Evolutionary conservation across 1,284 basidiomycete genomes (phyloP).

Genomic region (Malassezia cuniculi): DNA sequence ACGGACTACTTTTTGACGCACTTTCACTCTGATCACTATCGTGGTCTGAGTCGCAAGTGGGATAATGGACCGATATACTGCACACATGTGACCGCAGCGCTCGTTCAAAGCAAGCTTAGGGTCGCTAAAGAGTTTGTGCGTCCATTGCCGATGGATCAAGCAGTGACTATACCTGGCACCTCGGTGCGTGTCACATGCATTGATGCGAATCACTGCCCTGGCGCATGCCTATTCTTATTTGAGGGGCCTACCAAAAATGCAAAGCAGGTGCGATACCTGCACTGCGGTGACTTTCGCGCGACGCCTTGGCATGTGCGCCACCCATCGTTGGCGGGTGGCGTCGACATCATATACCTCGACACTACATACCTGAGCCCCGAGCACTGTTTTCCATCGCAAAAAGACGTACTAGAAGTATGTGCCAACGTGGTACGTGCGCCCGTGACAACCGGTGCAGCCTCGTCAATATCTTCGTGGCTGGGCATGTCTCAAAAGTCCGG

Average conservation of each 20-base stretch:
- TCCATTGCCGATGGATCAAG: slow-evolving; percentile 65
- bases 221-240: slow-evolving; percentile 83
- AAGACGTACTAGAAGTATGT: slow-evolving; percentile 79
- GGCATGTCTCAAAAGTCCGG: neutral
- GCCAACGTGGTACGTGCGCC: slow-evolving; percentile 65
- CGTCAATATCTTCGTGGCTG: neutral
- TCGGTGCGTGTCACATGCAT: slow-evolving; percentile 80
- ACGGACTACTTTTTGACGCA: slow-evolving; percentile 69
- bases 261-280: slow-evolving; percentile 79
- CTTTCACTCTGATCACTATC: slow-evolving; percentile 48
- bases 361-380: slow-evolving; percentile 90
- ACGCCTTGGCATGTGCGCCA: slow-evolving; percentile 30
- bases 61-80: slow-evolving; percentile 85
- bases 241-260: slow-evolving; percentile 79
- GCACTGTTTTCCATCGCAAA: slow-evolving; percentile 90
- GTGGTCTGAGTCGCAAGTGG: slow-evolving; percentile 56
- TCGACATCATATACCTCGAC: slow-evolving; percentile 85
- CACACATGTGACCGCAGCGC: slow-evolving; percentile 67
- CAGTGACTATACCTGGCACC: slow-evolving; percentile 64
- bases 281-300: slow-evolving; percentile 67
- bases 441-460: slow-evolving; percentile 15
- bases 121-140: slow-evolving; percentile 78
- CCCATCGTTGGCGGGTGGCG: slow-evolving; percentile 20
- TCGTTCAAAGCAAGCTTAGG: slow-evolving; percentile 75
- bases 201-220: slow-evolving; percentile 91